Evolutionary conservation across 2,329 filamentous ascomycete genomes (phyloP), one percentile per base, ranked within the genome.

Genomic region (Diaporthe longicolla): DNA sequence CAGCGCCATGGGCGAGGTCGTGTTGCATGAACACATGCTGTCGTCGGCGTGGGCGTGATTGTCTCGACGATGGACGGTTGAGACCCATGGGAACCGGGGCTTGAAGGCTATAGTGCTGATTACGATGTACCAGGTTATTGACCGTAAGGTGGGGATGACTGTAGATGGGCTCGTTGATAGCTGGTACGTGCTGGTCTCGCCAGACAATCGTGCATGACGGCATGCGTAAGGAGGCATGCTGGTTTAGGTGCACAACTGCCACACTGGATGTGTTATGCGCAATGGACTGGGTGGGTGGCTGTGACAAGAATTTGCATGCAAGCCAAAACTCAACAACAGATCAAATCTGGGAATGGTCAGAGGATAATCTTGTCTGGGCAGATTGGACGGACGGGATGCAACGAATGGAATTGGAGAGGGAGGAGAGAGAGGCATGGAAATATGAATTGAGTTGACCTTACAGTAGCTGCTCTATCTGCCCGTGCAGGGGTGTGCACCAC

Each of bases 341-440:
- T 35, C 48, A 24, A n/a, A 68, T 54, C 48, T 54, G 45, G 45
- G 24, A 52, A 35, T 21, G 4, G 63, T 13, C 32, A 40, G 26
- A 54, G 63, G 24, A 40, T 15, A 68, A 54, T 68, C 45, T 54
- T 10, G 21, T 24, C n/a, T 37, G 45, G 48, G n/a, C n/a, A 40
- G 32, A 40, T 37, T 65, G 19, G 8, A 15, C 8, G 21, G 32
- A 37, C 26, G 58, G 58, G 58, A 63, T 29, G 58, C 24, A 61
- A 61, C 7, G 15, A 21, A 65, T 32, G 40, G 59, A 40, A n/a
- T 32, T n/a, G 59, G 24, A 2, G 24, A 57, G 26, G 29, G 32
- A 35, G 59, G 24, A 2, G 24, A 57, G 26, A 19, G 32, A 35
- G 21, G 55, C 26, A 37, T 24, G 55, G 32, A 15, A 52, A 5